These are phyloP conservation scores for Eutypella sp. DNA, from an alignment of 2,329 filamentous ascomycete species.

Conservation along the genomic window DNA sequence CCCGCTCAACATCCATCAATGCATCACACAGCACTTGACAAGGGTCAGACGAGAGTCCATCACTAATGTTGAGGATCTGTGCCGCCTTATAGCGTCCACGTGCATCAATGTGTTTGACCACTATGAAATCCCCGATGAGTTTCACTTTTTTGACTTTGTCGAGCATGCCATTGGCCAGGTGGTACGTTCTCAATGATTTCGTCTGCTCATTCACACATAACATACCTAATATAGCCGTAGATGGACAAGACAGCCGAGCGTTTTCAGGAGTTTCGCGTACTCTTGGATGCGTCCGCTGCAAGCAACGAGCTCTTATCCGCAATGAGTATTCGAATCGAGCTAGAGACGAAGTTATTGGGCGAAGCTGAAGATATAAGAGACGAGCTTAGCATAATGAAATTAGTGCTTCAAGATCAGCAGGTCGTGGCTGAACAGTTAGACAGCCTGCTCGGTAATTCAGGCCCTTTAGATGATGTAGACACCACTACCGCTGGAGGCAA, in stretches of 20 bases:
- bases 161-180: constrained; percentile 3
- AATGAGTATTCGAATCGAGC: background rate
- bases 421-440: background rate
- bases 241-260: background rate
- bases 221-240: background rate
- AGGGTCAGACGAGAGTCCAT: background rate
- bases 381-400: constrained; percentile 1
- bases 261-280: background rate
- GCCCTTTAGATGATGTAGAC: background rate
- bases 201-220: background rate
- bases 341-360: constrained; percentile 1
- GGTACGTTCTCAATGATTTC: background rate
- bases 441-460: background rate
- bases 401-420: constrained; percentile 3
- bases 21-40: background rate
- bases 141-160: constrained; percentile 4
- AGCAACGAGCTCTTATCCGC: background rate
- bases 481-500: background rate
- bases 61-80: background rate
- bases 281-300: background rate
- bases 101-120: background rate
- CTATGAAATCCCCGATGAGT: background rate
- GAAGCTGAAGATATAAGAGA: constrained; percentile 5
- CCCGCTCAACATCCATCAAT: background rate
- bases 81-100: background rate